Base-by-base conservation (phyloP, 192 early-diverging fungal species). In the Dimargaris verticillata region DNA sequence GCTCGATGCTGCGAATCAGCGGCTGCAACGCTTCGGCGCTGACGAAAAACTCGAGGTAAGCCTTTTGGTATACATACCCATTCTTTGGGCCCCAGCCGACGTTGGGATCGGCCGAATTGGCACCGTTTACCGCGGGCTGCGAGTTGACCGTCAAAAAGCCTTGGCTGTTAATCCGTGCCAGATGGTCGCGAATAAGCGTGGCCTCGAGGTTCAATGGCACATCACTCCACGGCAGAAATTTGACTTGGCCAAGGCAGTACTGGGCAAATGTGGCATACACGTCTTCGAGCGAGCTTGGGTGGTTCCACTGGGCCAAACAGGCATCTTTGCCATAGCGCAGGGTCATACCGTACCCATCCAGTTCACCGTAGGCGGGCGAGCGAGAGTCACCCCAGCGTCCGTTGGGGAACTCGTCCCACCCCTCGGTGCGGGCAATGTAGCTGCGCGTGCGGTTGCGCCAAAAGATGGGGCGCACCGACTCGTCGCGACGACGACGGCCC, bases 351-450 rank as follows among this genome's bases (percentile, higher is more conserved):
- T 87, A 91, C 29, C 88, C 86, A 55, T 86, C 83, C 61, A 88
- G 69, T 62, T 87, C 82, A 60, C 91, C 91, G 65, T 78, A 89
- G 48, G 87, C 87, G 18, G 92, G 93, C 17, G 95, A 97, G 48
- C 92, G 80, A 38, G 95, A 85, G 60, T 97, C 92, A 38, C 95
- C 95, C 95, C 93, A 97, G 61, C 95, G 85, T 18, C 95, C 95
- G 72, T 97, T 97, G 49, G 92, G 95, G 67, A 92, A 97, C 66
- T 95, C 93, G 68, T 97, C 93, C 95, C 95, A 97, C 51, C 80
- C 70, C 68, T 90, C 91, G 3, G 94, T 97, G 63, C 86, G 80
- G 68, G 75, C 79, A 64, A 96, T 86, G 80, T 98, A 96, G 71
- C 84, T 88, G 64, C 85, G 81, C 43, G 87, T 82, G 45, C 92